These are phyloP conservation scores for Lipomyces orientalis DNA, from an alignment of 805 yeast species.

Conservation along the genomic window DNA sequence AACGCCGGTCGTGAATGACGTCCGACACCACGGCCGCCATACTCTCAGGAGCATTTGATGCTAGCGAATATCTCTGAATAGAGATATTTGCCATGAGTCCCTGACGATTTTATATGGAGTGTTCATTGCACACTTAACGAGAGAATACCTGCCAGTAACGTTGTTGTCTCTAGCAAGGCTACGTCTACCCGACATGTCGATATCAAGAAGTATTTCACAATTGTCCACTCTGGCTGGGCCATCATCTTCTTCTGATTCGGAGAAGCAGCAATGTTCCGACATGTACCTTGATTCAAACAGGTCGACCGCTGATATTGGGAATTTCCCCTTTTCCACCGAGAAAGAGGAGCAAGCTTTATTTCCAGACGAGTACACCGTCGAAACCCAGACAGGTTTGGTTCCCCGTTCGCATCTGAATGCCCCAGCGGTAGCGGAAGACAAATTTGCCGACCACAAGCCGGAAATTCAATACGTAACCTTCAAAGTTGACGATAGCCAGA, in stretches of 20 bases:
- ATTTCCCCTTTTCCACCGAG: conserved; percentile 51
- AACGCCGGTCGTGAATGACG: too few relatives aligned
- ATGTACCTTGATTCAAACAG: not conserved
- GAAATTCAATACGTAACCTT: conserved; percentile 80
- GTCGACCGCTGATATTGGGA: conserved; percentile 41
- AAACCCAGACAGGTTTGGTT: conserved; percentile 84
- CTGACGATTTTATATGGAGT: too few relatives aligned
- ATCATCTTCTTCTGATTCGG: not conserved
- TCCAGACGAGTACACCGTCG: conserved; percentile 88
- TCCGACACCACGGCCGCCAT: too few relatives aligned
- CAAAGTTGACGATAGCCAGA: conserved; percentile 78
- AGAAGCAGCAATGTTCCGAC: not conserved
- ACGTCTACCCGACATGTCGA: too few relatives aligned
- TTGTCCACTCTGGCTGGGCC: not conserved
- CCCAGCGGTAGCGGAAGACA: conserved; percentile 32
- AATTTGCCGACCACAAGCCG: conserved; percentile 40
- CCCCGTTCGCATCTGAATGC: conserved; percentile 47
- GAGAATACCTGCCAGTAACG: too few relatives aligned
- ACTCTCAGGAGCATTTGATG: too few relatives aligned
- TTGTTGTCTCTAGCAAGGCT: too few relatives aligned
- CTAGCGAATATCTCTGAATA: too few relatives aligned
- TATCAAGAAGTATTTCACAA: not conserved
- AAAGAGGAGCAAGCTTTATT: conserved; percentile 53
- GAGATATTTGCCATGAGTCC: too few relatives aligned
- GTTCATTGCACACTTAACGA: too few relatives aligned